Percentiles rank a stretch among this genome's conserved stretches.
Evolutionary conservation across 2,329 filamentous ascomycete genomes (phyloP).

Genomic region (Diaporthe citrichinensis): DNA sequence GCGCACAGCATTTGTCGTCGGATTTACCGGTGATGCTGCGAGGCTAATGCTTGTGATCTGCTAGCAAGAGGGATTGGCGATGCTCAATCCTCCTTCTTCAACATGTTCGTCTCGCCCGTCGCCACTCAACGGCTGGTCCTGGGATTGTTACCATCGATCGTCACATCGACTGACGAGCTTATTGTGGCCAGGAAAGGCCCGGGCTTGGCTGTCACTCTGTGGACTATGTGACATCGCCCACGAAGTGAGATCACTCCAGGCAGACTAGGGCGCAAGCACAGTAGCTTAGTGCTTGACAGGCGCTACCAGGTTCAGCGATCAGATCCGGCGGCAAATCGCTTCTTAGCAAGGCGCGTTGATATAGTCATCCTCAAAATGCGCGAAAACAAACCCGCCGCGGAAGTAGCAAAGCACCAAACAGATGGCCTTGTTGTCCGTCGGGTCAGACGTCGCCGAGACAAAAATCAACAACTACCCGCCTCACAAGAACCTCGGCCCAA

Average conservation of each 20-base stretch:
- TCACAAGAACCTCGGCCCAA: constrained; percentile 6
- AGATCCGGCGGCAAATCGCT: not conserved
- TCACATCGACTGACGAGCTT: constrained; percentile 28
- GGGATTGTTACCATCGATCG: constrained; percentile 18
- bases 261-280: constrained; percentile 2
- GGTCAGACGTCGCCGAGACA: constrained; percentile 28
- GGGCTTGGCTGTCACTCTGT: constrained; percentile 13
- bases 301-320: constrained; percentile 17
- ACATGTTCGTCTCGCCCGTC: not conserved
- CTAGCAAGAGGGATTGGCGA: not conserved
- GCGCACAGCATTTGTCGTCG: constrained; percentile 30
- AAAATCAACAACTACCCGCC: not conserved
- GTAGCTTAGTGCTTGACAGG: constrained; percentile 30
- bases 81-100: not conserved
- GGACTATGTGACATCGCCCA: constrained; percentile 13
- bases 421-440: constrained; percentile 6
- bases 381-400: constrained; percentile 17
- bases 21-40: constrained; percentile 8
- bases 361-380: not conserved
- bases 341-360: not conserved
- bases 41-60: constrained; percentile 20
- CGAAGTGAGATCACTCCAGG: constrained; percentile 18
- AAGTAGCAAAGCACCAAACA: not conserved
- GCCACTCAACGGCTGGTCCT: constrained; percentile 1
- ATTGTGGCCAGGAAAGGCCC: constrained; percentile 20